A percentile compares a stretch with the other conserved stretches of the same genome.
phyloP scores from a whole-genome alignment of 2,329 filamentous ascomycete genomes.

The Cordyceps fumosorosea region DNA sequence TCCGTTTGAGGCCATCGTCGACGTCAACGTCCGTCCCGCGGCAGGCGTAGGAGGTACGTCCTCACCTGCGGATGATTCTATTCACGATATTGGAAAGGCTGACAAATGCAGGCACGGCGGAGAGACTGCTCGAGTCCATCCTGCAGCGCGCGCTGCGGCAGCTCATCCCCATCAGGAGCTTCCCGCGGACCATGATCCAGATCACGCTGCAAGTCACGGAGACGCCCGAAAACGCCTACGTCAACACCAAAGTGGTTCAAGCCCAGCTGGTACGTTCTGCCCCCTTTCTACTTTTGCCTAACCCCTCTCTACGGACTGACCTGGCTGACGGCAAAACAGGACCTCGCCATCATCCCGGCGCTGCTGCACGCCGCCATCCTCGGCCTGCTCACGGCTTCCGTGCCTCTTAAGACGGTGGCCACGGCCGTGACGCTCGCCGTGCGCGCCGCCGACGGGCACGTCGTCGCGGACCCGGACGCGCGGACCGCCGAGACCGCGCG shows the following conservation, averaged over 20 bases:
- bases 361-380: slow-evolving; percentile 74
- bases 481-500: slow-evolving; percentile 54
- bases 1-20: slow-evolving; percentile 82
- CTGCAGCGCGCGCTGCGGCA: slow-evolving; percentile 66
- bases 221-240: slow-evolving; percentile 61
- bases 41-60: slow-evolving; percentile 70
- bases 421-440: slow-evolving; percentile 61
- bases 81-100: background rate
- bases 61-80: too few relatives aligned
- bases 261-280: slow-evolving; percentile 48
- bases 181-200: slow-evolving; percentile 72
- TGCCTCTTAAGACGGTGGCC: slow-evolving; percentile 70
- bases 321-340: slow-evolving; percentile 38
- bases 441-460: slow-evolving; percentile 30
- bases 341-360: slow-evolving; percentile 72
- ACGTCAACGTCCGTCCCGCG: slow-evolving; percentile 82
- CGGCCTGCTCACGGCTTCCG: slow-evolving; percentile 71
- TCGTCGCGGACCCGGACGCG: slow-evolving; percentile 56
- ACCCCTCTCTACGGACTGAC: background rate
- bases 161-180: slow-evolving; percentile 67
- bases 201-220: slow-evolving; percentile 71
- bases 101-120: slow-evolving; percentile 52
- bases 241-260: slow-evolving; percentile 53
- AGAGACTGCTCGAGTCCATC: slow-evolving; percentile 75
- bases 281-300: background rate